Conservation (phyloP, 768 basidiomycete genomes). For the Leccinum rimulosum region DNA sequence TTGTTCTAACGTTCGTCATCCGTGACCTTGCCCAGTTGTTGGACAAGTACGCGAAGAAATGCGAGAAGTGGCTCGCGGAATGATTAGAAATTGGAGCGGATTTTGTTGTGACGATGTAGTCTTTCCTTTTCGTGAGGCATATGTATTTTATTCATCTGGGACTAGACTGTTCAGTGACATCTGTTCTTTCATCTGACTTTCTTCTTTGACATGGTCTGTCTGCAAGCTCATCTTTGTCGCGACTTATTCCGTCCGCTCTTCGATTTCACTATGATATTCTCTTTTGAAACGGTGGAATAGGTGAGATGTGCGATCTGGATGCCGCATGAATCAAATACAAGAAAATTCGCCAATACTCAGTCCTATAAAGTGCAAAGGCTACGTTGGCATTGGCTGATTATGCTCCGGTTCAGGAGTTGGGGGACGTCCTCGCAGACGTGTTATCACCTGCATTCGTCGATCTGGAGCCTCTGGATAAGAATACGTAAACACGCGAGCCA, state of each 20-base stretch:
- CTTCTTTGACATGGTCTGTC: conserved; percentile 9
- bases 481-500: not conserved
- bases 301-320: conserved; percentile 6
- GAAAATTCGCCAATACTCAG: not conserved
- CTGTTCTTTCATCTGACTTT: conserved; percentile 29
- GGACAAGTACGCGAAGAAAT: conserved; percentile 93
- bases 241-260: conserved; percentile 13
- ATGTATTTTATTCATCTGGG: conserved; percentile 36
- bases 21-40: conserved; percentile 81
- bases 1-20: conserved; percentile 87
- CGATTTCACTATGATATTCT: conserved; percentile 24
- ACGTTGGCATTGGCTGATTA: conserved; percentile 10
- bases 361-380: not conserved
- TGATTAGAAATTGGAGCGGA: conserved; percentile 36
- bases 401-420: conserved; percentile 53
- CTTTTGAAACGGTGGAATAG: conserved; percentile 17
- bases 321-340: conserved; percentile 6
- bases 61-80: conserved; percentile 89
- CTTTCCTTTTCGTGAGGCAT: conserved; percentile 20
- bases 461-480: conserved; percentile 36
- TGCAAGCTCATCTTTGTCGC: conserved; percentile 10
- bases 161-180: conserved; percentile 32
- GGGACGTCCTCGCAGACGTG: conserved; percentile 51
- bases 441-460: conserved; percentile 59
- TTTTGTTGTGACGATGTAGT: conserved; percentile 27